Evolutionary conservation across 202 grass and related monocot species (phyloP), one percentile per base, ranked within the genome.

Genomic region (Schoenoplectus tabernaemontani): DNA sequence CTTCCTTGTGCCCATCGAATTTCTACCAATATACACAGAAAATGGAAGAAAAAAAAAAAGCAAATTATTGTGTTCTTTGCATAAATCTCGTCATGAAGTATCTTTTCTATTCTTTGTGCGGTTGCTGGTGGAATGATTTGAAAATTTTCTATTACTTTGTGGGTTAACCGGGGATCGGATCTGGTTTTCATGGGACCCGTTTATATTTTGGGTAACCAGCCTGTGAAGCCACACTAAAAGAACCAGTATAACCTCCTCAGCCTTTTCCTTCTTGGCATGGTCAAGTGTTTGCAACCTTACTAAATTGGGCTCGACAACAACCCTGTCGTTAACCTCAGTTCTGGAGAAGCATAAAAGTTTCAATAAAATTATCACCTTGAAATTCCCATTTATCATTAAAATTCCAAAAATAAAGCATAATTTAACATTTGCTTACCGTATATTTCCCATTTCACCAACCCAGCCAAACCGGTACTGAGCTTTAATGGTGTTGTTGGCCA

Each of bases 401-500:
- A 72, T 20, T 5, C 5, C n/a, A 17, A 30, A 44, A 69, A 48
- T 47, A 48, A 19, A 72, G 58, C 16, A 12, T 20, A 6, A 16
- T 44, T 62, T 34, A 6, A 60, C 2, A 68, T 57, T n/a, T 70
- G 63, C 56, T 72, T 20, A 88, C 86, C 86, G 51, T 61, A 75
- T 85, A 59, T 88, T 88, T 44, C 60, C 82, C 82, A 83, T 82
- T 59, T 84, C 82, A 7, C 86, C 82, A 2, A 88, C 68, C 82
- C 82, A 82, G 33, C 86, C 85, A 42, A 88, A 85, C 39, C 69
- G 69, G 38, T 85, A 78, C 41, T 88, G 67, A n/a, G 61, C 77
- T 78, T 83, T 88, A 59, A 88, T 88, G 71, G 86, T 88, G 71
- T 85, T 88, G 34, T 59, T 82, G 5, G 86, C 86, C 43, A 88